A percentile compares a stretch with the other conserved stretches of the same genome.
These are phyloP conservation scores for Mikania micrantha DNA, from an alignment of 129 eudicot species.

Conservation along the genomic window DNA sequence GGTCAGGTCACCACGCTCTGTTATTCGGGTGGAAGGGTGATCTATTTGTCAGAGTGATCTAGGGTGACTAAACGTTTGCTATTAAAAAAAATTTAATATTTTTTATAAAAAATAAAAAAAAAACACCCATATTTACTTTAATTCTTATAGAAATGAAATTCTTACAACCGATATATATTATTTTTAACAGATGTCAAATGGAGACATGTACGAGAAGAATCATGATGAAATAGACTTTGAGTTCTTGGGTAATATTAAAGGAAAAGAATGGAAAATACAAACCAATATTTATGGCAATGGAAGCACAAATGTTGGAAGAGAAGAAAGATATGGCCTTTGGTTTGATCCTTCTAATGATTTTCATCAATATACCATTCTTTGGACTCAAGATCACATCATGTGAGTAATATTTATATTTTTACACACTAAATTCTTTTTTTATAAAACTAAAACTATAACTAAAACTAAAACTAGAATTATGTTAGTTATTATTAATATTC, in stretches of 20 bases:
- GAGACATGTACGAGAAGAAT: conserved; percentile 51
- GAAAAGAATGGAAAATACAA: conserved; percentile 67
- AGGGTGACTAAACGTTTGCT: too few species aligned
- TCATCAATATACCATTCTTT: conserved; percentile 56
- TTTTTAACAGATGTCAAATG: conserved; percentile 58
- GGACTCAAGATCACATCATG: conserved; percentile 54
- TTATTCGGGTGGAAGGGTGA: too few species aligned
- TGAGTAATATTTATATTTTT: too few species aligned
- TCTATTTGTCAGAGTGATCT: too few species aligned
- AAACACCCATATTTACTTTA: background rate
- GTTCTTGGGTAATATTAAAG: conserved; percentile 65
- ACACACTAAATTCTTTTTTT: too few species aligned
- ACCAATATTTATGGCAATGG: conserved; percentile 73
- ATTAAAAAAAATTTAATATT: too few species aligned
- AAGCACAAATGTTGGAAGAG: conserved; percentile 67
- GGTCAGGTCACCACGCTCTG: too few species aligned
- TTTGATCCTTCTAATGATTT: conserved; percentile 59
- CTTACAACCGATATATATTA: background rate
- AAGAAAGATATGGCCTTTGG: conserved; percentile 62
- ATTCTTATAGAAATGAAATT: background rate
- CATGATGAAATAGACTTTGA: conserved; percentile 70
- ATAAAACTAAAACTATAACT: too few species aligned
- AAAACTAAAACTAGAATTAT: too few species aligned
- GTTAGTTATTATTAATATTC: too few species aligned
- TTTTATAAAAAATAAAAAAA: too few species aligned